Base-by-base conservation (phyloP, 148 eudicot species). In the Rhododendron mucronatum region DNA sequence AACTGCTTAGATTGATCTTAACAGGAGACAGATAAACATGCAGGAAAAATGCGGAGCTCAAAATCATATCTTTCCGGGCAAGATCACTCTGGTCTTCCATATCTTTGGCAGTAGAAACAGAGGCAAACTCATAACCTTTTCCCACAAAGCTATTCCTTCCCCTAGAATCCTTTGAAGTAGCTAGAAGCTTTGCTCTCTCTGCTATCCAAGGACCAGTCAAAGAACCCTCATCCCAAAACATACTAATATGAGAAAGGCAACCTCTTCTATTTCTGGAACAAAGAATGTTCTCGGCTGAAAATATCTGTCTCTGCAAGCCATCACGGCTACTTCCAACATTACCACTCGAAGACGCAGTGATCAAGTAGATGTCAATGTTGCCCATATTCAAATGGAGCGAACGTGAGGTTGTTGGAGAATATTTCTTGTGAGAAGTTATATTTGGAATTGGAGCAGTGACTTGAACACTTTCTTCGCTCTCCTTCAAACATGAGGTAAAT, bases 141-240 rank as follows among this genome's bases (percentile, higher is more conserved):
- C 89, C 91, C 12, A 80, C 89, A 63, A 67, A 87, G 82, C 87
- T 88, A 88, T 86, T 86, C 84, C 90, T 86, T 76, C 86, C 87
- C 86, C 83, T 86, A 20, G 89, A 82, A 87, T 89, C 93, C 89
- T 92, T 93, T 80, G 94, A 88, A 71, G 93, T 92, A 67, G 98
- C 98, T 78, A 94, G 87, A 89, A 82, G 87, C 91, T 92, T 92
- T 50, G 96, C 99, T 87, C 87, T 93, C 78, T 94, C 83, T 73
- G 88, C 83, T 85, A 95, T 91, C 93, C 95, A 84, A 84, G 98
- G 90, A 84, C 94, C 98, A 81, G 96, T 94, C 80, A 86, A 89
- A 83, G 94, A 83, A 88, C 86, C 90, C 76, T 91, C 91, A 78
- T 88, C 95, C 98, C 98, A 94, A 83, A 89, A 78, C 91, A 97